Conservation (phyloP, 2,329 filamentous ascomycete species). For the Aspergillus proliferans region DNA sequence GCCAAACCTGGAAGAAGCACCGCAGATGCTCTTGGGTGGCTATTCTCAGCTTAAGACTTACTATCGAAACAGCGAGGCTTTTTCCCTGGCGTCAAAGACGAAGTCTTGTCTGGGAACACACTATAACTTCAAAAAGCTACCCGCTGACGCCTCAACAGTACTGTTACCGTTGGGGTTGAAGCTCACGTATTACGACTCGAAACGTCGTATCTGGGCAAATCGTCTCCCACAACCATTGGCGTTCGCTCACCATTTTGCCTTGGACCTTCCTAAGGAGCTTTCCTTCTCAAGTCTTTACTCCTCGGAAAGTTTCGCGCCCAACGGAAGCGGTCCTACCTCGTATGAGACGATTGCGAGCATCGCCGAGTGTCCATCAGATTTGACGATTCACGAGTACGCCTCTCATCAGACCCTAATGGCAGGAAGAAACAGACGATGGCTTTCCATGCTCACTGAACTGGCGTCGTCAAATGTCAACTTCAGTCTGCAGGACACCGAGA, state of each 20-base stretch:
- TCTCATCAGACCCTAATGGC: conserved; percentile 42
- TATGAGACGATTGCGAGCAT: conserved; percentile 44
- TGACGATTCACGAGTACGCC: conserved; percentile 46
- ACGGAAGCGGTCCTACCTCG: conserved; percentile 43
- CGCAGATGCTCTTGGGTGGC: conserved; percentile 21
- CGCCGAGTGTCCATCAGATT: conserved; percentile 39
- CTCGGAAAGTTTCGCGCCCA: conserved; percentile 20
- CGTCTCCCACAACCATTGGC: conserved; percentile 25
- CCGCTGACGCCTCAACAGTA: conserved; percentile 37
- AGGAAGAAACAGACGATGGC: conserved; percentile 43
- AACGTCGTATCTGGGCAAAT: conserved; percentile 34
- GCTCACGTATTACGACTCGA: conserved; percentile 45
- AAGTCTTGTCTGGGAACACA: conserved; percentile 48
- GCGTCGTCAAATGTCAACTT: conserved; percentile 55
- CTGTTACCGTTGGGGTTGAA: conserved; percentile 43
- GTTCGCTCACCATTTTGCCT: conserved; percentile 42
- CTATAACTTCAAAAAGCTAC: conserved; percentile 39
- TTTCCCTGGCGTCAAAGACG: conserved; percentile 40
- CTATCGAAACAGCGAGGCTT: conserved; percentile 3
- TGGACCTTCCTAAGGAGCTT: conserved; percentile 33
- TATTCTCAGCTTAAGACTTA: conserved; percentile 30
- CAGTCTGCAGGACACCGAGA: conserved; percentile 46
- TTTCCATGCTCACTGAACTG: conserved; percentile 45
- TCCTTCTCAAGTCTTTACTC: conserved; percentile 29
- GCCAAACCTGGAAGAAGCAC: conserved; percentile 4